Percentiles rank a stretch among this genome's conserved stretches.
These are phyloP conservation scores for Pestalotiopsis sp. DNA, from an alignment of 2,329 filamentous ascomycete species.

Conservation along the genomic window DNA sequence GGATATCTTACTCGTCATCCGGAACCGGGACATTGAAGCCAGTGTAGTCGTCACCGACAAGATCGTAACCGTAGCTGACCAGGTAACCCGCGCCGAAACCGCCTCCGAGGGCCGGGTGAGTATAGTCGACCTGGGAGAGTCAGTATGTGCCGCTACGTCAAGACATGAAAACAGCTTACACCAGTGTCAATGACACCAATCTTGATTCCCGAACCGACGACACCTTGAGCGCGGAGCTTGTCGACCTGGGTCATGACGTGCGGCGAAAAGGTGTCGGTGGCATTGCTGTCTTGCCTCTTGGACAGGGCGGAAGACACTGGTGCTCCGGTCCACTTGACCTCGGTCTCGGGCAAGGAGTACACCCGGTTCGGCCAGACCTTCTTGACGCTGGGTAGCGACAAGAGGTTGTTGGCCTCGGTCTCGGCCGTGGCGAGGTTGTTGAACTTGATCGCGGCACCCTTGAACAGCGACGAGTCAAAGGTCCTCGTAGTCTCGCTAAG, in stretches of 20 bases:
- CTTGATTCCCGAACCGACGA: conserved; percentile 54
- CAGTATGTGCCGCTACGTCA: conserved; percentile 18
- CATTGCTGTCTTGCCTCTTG: conserved; percentile 34
- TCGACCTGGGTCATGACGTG: conserved; percentile 61
- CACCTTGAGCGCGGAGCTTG: conserved; percentile 50
- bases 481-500: conserved; percentile 49
- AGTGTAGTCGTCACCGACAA: conserved; percentile 58
- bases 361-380: conserved; percentile 50
- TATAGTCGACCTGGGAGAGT: conserved; percentile 56
- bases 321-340: conserved; percentile 47
- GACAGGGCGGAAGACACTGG: conserved; percentile 28
- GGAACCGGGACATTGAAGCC: conserved; percentile 34
- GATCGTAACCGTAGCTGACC: conserved; percentile 59
- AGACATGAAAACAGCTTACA: conserved; percentile 37
- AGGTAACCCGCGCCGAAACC: conserved; percentile 64
- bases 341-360: conserved; percentile 46
- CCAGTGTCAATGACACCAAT: conserved; percentile 58
- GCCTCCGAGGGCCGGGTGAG: conserved; percentile 64
- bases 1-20: conserved; percentile 27
- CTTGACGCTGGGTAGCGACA: conserved; percentile 47
- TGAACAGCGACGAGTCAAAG: conserved; percentile 55
- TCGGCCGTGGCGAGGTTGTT: conserved; percentile 48
- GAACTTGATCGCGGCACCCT: conserved; percentile 56
- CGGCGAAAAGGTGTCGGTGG: conserved; percentile 45
- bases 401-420: conserved; percentile 43